Conservation (phyloP, 2,329 filamentous ascomycete species). For the Trichoderma arundinaceum region DNA sequence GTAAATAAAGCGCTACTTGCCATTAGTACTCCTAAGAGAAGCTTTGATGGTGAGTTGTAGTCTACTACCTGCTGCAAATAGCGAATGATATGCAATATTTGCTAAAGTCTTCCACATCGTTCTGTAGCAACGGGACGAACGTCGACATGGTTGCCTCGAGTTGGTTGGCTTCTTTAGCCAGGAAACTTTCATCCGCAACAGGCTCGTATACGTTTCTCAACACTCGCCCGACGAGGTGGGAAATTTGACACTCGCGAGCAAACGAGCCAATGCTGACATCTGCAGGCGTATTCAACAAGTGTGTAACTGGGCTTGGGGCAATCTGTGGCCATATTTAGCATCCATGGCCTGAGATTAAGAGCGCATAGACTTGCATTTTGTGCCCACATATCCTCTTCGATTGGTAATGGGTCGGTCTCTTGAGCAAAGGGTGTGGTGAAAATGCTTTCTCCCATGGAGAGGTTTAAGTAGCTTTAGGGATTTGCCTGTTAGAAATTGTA, state of each 20-base stretch:
- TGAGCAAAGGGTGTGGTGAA: neutral
- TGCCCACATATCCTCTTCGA: too few species aligned
- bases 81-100: too few species aligned
- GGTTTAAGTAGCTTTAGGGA: neutral
- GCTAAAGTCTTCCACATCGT: neutral
- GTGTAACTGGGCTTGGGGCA: neutral
- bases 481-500: neutral
- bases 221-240: neutral
- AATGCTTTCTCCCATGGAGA: slow-evolving; percentile 2
- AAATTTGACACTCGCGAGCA: neutral
- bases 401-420: too few species aligned
- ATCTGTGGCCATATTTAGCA: neutral
- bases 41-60: too few species aligned
- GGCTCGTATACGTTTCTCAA: neutral
- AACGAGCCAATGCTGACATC: neutral
- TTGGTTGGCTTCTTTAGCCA: neutral
- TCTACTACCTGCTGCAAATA: too few species aligned
- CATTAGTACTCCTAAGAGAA: too few species aligned
- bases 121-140: neutral
- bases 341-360: neutral
- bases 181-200: neutral
- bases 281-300: neutral
- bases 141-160: neutral
- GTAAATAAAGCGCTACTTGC: too few species aligned
- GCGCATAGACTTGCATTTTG: too few species aligned